A percentile compares a stretch with the other conserved stretches of the same genome.
Evolutionary conservation across 2,329 filamentous ascomycete species (phyloP).

Genomic region (Chaetoscypha palmicola): DNA sequence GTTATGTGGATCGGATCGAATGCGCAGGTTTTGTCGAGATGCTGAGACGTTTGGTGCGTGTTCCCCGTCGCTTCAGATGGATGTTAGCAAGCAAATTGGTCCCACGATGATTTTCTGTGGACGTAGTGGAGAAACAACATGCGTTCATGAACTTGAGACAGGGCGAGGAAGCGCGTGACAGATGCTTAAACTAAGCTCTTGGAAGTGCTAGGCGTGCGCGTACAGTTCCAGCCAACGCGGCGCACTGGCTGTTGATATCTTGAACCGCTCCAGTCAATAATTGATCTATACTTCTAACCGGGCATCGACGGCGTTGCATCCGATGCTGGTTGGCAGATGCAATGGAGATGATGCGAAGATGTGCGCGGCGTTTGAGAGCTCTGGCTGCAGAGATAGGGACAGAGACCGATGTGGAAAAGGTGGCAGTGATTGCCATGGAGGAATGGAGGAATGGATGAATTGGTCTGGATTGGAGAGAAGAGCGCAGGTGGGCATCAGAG

Average conservation of each 20-base stretch:
- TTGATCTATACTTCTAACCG: no score
- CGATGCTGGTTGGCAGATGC: no score
- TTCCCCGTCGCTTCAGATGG: conserved; percentile 26
- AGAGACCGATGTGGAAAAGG: no score
- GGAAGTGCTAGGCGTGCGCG: background rate
- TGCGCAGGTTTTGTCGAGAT: conserved; percentile 16
- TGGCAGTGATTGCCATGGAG: background rate
- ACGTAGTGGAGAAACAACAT: conserved; percentile 2
- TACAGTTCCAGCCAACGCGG: background rate
- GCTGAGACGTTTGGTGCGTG: conserved; percentile 23
- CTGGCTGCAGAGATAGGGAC: no score
- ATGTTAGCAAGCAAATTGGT: conserved; percentile 21
- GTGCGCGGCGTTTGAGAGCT: no score
- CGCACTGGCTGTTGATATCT: background rate
- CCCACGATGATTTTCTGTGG: conserved; percentile 13
- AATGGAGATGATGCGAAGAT: background rate
- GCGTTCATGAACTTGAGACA: conserved; percentile 22
- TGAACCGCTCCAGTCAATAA: background rate
- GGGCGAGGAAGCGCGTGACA: conserved; percentile 25
- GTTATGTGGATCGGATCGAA: conserved; percentile 2
- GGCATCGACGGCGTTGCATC: no score
- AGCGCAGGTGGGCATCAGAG: background rate
- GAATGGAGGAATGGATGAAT: background rate
- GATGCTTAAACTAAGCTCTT: conserved; percentile 23
- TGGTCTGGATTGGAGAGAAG: background rate